A percentile compares a stretch with the other conserved stretches of the same genome.
These are phyloP conservation scores for Neobulgaria alba DNA, from an alignment of 2,329 filamentous ascomycete genomes.

Conservation along the genomic window DNA sequence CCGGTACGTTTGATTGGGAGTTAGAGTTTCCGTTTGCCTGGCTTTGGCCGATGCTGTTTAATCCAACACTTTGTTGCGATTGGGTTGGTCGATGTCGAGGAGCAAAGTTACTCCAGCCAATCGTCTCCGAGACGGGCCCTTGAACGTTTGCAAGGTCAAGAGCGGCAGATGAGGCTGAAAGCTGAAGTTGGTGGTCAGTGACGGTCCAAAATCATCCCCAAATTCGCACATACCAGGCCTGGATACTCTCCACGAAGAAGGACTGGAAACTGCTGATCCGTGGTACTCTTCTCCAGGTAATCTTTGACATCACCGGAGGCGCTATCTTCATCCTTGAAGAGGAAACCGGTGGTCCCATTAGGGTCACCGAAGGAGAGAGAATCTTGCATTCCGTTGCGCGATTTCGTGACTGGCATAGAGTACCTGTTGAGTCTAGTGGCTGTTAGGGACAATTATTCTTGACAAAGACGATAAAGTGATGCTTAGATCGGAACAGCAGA, in stretches of 20 bases:
- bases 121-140: conserved; percentile 51
- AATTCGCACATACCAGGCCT: conserved; percentile 21
- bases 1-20: conserved; percentile 33
- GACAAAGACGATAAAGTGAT: conserved; percentile 2
- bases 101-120: conserved; percentile 25
- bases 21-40: conserved; percentile 22
- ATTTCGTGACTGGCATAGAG: conserved; percentile 80
- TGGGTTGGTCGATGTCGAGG: conserved; percentile 23
- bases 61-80: conserved; percentile 40
- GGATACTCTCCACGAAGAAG: conserved; percentile 46
- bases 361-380: conserved; percentile 58
- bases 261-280: conserved; percentile 82
- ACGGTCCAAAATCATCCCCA: conserved; percentile 2
- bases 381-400: conserved; percentile 58
- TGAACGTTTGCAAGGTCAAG: conserved; percentile 70
- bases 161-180: conserved; percentile 73
- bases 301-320: conserved; percentile 50
- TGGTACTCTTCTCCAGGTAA: conserved; percentile 62
- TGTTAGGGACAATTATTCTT: conserved; percentile 15
- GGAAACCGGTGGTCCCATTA: conserved; percentile 75
- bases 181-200: conserved; percentile 44
- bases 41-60: conserved; percentile 21
- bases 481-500: conserved; percentile 2
- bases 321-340: conserved; percentile 72
- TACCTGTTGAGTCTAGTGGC: conserved; percentile 71